Conservation (phyloP, 768 basidiomycete genomes). For the Lactarius hengduanensis region DNA sequence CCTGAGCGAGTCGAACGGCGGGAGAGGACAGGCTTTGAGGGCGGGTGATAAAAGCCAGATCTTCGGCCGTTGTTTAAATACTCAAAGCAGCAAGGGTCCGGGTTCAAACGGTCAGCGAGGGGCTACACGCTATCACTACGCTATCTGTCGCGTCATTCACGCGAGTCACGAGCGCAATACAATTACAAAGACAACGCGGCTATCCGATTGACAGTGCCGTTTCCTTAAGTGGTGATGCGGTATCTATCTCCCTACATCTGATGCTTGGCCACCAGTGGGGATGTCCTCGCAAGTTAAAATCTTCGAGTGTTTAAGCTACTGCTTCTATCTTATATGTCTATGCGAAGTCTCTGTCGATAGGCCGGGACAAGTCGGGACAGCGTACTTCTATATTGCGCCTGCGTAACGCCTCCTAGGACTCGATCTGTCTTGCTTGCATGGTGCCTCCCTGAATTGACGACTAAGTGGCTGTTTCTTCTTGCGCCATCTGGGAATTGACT, state of each 20-base stretch:
- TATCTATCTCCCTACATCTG: not conserved
- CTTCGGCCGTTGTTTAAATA: conserved; percentile 5
- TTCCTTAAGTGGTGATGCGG: too few species aligned
- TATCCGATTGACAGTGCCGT: not conserved
- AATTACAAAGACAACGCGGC: not conserved
- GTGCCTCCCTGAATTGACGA: not conserved
- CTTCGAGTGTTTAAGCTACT: not conserved
- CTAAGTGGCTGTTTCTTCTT: not conserved
- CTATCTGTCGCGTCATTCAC: not conserved
- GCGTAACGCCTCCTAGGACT: not conserved
- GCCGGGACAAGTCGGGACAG: not conserved
- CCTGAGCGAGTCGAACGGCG: conserved; percentile 20
- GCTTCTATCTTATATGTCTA: not conserved
- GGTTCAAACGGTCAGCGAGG: not conserved
- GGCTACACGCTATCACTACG: not conserved
- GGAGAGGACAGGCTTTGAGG: conserved; percentile 15
- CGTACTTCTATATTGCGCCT: too few species aligned
- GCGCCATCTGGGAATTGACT: not conserved
- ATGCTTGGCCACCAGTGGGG: not conserved
- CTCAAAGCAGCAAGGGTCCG: not conserved
- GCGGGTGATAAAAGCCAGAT: conserved; percentile 17
- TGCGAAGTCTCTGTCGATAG: too few species aligned
- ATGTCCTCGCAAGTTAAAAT: not conserved
- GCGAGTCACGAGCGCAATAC: not conserved
- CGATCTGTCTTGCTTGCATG: not conserved